These are phyloP conservation scores for Orobanche coerulescens DNA, from an alignment of 257 asterid genomes.

Conservation along the genomic window DNA sequence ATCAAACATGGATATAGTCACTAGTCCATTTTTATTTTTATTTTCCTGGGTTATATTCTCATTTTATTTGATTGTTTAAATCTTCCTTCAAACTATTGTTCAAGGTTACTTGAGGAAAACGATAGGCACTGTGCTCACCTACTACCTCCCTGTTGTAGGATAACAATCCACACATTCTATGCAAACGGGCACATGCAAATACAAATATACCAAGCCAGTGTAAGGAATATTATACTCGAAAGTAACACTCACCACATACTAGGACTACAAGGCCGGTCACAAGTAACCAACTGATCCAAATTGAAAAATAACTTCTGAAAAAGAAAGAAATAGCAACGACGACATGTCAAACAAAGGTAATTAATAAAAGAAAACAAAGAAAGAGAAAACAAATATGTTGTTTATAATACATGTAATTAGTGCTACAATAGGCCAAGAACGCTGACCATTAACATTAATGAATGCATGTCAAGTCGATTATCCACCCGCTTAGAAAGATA, in stretches of 20 bases:
- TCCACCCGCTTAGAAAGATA: slow-evolving; percentile 49
- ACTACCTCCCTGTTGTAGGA: slow-evolving; percentile 5
- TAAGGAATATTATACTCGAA: slow-evolving; percentile 15
- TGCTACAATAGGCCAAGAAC: slow-evolving; percentile 21
- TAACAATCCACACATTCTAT: slow-evolving; percentile 5
- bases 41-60: slow-evolving; percentile 10
- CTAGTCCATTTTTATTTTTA: neutral
- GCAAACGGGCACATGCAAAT: neutral
- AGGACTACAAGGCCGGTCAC: slow-evolving; percentile 63
- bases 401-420: neutral
- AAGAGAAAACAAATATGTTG: neutral
- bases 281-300: slow-evolving; percentile 65
- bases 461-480: slow-evolving; percentile 29
- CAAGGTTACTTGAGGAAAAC: neutral
- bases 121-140: neutral
- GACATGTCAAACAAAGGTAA: slow-evolving; percentile 18
- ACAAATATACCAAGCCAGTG: neutral
- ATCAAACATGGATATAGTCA: neutral
- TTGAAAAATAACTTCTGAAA: slow-evolving; percentile 71
- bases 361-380: slow-evolving; percentile 13
- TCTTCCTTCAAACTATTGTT: neutral
- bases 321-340: slow-evolving; percentile 19
- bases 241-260: slow-evolving; percentile 64
- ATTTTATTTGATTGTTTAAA: neutral
- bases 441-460: slow-evolving; percentile 73